Evolutionary conservation across 2,329 filamentous ascomycete genomes (phyloP), one percentile per base, ranked within the genome.

Genomic region (Xylaria sp.): DNA sequence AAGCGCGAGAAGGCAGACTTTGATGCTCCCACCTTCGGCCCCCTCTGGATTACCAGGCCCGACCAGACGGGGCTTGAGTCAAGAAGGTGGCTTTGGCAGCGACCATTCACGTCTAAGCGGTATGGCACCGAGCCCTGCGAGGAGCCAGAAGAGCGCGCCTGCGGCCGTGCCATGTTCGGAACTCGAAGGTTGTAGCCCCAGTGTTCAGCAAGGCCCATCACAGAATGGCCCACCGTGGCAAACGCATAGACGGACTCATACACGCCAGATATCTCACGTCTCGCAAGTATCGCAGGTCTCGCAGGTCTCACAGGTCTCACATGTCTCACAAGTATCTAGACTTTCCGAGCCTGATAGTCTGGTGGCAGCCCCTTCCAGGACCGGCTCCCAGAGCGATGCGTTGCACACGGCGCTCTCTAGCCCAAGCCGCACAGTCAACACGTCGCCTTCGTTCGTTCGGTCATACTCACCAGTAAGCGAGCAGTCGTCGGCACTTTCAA

Each of bases 401-500:
- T 67, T 73, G 1, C 74, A 74, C 0, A 76, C 76, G 0, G 76
- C 76, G 0, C 60, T 78, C 17, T 78, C 79, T 1, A 85, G 80
- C 47, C 81, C 82, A 0, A 82, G 78, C 58, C 78, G 79, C 10
- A 48, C 46, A n/a, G 40, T 4, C 6, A 40, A 58, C 19, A 37
- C 46, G 17, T 51, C 60, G 2, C 54, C 46, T 0, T 38, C 57
- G 1, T 52, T 46, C 13, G 11, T 25, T 8, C 66, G 64, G 2
- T 64, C 70, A 15, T 71, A 67, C 40, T 73, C 72, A 0, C 57
- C 62, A 25, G 66, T 77, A 3, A 84, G 81, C 63, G 76, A 81
- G 8, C 73, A 77, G 13, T 85, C 83, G 0, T 85, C 83, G 38
- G 80, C 82, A 2, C 74, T 87, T 4, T 87, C 84, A 3, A 87